phyloP scores from a whole-genome alignment of 805 yeast species.

The Monosporozyma unispora region DNA sequence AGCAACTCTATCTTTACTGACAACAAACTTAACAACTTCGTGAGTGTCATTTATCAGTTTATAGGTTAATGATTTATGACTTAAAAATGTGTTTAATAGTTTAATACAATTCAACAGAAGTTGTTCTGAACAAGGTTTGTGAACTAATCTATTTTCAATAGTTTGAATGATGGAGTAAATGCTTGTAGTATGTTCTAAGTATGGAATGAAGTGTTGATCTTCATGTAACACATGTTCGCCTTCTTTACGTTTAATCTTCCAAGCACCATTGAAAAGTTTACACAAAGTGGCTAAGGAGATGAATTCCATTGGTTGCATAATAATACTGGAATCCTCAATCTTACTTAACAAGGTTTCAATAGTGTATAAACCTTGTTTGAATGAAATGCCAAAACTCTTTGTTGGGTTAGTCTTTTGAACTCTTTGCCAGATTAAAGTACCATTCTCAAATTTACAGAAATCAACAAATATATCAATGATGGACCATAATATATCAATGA shows the following conservation, averaged over 20 bases:
- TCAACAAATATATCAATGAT: conserved; percentile 37
- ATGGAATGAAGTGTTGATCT: conserved; percentile 39
- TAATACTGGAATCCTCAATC: conserved; percentile 22
- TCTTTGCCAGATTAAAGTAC: conserved; percentile 29
- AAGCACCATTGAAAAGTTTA: conserved; percentile 48
- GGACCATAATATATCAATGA: conserved; percentile 41
- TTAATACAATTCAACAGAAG: conserved; percentile 29
- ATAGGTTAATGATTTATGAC: conserved; percentile 18
- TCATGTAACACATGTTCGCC: conserved; percentile 66
- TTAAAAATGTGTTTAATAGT: conserved; percentile 28
- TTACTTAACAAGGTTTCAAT: conserved; percentile 31
- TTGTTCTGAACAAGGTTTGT: conserved; percentile 8
- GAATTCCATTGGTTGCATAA: conserved; percentile 34
- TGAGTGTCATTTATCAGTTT: conserved; percentile 19
- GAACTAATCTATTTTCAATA: conserved; percentile 25
- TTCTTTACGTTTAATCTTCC: conserved; percentile 45
- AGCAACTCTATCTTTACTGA: conserved; percentile 43
- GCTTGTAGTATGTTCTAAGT: conserved; percentile 40
- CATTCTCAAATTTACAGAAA: conserved; percentile 32
- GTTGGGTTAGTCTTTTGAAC: conserved; percentile 28
- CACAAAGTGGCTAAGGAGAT: conserved; percentile 39
- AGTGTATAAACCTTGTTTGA: conserved; percentile 30
- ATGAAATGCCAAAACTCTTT: conserved; percentile 28
- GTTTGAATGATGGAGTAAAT: conserved; percentile 36
- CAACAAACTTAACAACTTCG: conserved; percentile 31